Percentiles rank a stretch among this genome's conserved stretches.
Conservation (phyloP, 2,329 filamentous ascomycete species). For the Lasiodiplodia sp. region DNA sequence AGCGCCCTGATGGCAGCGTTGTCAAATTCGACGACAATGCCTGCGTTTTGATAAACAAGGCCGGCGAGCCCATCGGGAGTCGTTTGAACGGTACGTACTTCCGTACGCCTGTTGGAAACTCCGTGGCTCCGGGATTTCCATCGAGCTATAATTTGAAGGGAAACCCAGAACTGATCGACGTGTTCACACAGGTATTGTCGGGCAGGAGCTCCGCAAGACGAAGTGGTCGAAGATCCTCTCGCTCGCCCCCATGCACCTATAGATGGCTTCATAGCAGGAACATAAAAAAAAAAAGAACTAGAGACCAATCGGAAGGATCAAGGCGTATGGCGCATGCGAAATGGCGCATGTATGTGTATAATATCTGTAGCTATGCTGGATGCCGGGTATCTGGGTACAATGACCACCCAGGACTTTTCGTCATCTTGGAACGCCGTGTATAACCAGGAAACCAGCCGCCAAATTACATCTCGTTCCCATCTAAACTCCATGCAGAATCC, state of each 20-base stretch:
- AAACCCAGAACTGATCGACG: constrained; percentile 32
- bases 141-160: neutral
- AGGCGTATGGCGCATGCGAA: constrained; percentile 4
- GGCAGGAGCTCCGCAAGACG: constrained; percentile 85
- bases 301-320: neutral
- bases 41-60: constrained; percentile 96
- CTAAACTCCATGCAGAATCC: constrained; percentile 14
- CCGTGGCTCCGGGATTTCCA: neutral
- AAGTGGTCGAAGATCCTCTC: constrained; percentile 99
- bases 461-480: constrained; percentile 12
- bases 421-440: constrained; percentile 23
- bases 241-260: constrained; percentile 85
- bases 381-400: constrained; percentile 26
- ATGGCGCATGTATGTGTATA: constrained; percentile 11
- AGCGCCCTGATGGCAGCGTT: constrained; percentile 86
- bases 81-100: constrained; percentile 75
- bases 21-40: constrained; percentile 98
- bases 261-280: constrained; percentile 40
- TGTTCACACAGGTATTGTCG: constrained; percentile 73
- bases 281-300: neutral
- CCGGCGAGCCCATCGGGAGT: constrained; percentile 92
- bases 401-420: constrained; percentile 20
- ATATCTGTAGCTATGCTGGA: constrained; percentile 23
- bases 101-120: neutral
- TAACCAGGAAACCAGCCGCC: constrained; percentile 6